Conservation (phyloP, 306 rosid genomes). For the Dryas alaskensis region DNA sequence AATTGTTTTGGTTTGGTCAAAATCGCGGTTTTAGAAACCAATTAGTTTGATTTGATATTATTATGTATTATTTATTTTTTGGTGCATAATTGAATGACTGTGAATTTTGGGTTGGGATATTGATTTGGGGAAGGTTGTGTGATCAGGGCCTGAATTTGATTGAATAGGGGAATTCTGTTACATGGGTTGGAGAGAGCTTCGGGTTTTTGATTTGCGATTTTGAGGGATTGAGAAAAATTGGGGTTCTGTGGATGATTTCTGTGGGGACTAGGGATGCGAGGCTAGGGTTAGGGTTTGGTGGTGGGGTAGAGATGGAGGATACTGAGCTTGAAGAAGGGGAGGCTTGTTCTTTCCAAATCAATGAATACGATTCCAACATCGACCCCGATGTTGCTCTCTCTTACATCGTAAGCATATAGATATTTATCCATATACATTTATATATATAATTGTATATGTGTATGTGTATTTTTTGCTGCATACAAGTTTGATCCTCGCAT, state of each 20-base stretch:
- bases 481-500: constrained; percentile 1
- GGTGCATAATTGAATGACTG: constrained; percentile 21
- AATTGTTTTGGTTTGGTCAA: not conserved
- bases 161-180: constrained; percentile 21
- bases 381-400: constrained; percentile 85
- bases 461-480: not conserved
- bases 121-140: constrained; percentile 18
- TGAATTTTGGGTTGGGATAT: constrained; percentile 29
- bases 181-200: constrained; percentile 45
- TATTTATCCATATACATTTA: not conserved
- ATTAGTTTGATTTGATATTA: not conserved
- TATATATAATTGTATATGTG: not conserved
- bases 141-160: constrained; percentile 51
- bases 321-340: constrained; percentile 98
- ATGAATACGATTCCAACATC: constrained; percentile 60
- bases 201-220: constrained; percentile 37
- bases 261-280: constrained; percentile 77
- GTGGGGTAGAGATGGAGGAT: constrained; percentile 73
- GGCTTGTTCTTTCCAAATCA: constrained; percentile 72
- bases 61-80: not conserved
- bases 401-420: constrained; percentile 71
- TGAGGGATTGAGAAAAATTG: constrained; percentile 40
- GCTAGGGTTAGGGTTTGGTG: constrained; percentile 63
- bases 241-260: constrained; percentile 55
- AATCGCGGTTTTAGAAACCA: not conserved